These are phyloP conservation scores for Ascosphaera aggregata DNA, from an alignment of 2,329 filamentous ascomycete species.

Conservation along the genomic window DNA sequence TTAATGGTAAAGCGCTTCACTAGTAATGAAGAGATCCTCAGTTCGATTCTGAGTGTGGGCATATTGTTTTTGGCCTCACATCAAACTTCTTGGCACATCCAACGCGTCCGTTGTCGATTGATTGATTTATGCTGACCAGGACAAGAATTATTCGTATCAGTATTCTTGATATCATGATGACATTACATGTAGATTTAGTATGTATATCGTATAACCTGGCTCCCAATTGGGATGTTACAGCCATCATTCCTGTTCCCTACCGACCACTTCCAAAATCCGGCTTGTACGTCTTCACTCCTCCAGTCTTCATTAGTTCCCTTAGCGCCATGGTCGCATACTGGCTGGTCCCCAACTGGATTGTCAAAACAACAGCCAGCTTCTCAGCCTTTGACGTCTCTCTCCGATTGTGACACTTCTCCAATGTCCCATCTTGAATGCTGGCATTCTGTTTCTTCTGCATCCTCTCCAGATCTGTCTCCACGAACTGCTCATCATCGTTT, in stretches of 20 bases:
- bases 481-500: slow-evolving; percentile 51
- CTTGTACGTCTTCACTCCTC: slow-evolving; percentile 36
- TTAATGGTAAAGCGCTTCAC: slow-evolving; percentile 7
- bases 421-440: slow-evolving; percentile 1
- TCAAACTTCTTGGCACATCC: too few relatives aligned
- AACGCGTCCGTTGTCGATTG: too few relatives aligned
- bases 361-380: slow-evolving; percentile 46
- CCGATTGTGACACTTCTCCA: slow-evolving; percentile 3
- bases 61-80: slow-evolving; percentile 4
- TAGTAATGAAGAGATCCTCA: slow-evolving; percentile 7
- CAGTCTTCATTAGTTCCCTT: slow-evolving; percentile 49
- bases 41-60: slow-evolving; percentile 7
- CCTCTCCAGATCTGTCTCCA: slow-evolving; percentile 63
- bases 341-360: slow-evolving; percentile 52
- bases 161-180: too few relatives aligned
- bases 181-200: too few relatives aligned
- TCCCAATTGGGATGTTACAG: too few relatives aligned
- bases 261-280: slow-evolving; percentile 33
- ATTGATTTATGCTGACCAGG: too few relatives aligned
- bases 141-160: too few relatives aligned
- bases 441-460: slow-evolving; percentile 15
- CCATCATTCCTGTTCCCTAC: too few relatives aligned
- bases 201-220: too few relatives aligned
- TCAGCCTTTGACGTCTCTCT: slow-evolving; percentile 9
- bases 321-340: slow-evolving; percentile 72